phyloP scores from a whole-genome alignment of 75 land plant species.

The Gnetum montanum region DNA sequence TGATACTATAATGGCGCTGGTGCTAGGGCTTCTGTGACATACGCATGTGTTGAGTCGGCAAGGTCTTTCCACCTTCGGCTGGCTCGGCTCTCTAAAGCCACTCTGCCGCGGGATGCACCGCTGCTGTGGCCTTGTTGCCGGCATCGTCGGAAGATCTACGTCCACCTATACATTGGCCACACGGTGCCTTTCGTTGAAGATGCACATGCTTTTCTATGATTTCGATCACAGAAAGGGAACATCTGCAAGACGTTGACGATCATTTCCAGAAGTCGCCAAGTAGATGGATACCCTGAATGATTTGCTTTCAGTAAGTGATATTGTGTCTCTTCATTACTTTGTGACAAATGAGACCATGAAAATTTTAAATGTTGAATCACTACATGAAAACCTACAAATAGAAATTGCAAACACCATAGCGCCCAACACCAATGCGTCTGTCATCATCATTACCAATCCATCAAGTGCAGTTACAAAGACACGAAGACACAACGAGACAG shows the following conservation, averaged over 20 bases:
- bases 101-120: constrained; percentile 89
- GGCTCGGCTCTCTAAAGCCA: constrained; percentile 92
- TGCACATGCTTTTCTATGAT: constrained; percentile 88
- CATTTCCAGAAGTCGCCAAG: constrained; percentile 74
- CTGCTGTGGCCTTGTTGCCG: constrained; percentile 79
- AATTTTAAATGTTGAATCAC: constrained; percentile 75
- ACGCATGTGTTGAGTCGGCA: constrained; percentile 71
- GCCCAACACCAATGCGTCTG: too few species aligned
- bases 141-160: constrained; percentile 83
- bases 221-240: constrained; percentile 62
- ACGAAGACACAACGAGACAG: too few species aligned
- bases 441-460: too few species aligned
- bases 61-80: constrained; percentile 63
- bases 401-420: too few species aligned
- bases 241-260: constrained; percentile 21
- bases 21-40: constrained; percentile 67
- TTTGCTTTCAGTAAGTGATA: constrained; percentile 85
- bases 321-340: constrained; percentile 89
- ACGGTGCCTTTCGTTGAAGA: constrained; percentile 78
- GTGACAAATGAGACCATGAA: constrained; percentile 87
- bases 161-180: constrained; percentile 66
- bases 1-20: constrained; percentile 86
- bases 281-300: constrained; percentile 90
- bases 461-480: too few species aligned
- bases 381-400: too few species aligned